Base-by-base conservation (phyloP, 2,329 filamentous ascomycete genomes). In the Epichloe gansuensis region DNA sequence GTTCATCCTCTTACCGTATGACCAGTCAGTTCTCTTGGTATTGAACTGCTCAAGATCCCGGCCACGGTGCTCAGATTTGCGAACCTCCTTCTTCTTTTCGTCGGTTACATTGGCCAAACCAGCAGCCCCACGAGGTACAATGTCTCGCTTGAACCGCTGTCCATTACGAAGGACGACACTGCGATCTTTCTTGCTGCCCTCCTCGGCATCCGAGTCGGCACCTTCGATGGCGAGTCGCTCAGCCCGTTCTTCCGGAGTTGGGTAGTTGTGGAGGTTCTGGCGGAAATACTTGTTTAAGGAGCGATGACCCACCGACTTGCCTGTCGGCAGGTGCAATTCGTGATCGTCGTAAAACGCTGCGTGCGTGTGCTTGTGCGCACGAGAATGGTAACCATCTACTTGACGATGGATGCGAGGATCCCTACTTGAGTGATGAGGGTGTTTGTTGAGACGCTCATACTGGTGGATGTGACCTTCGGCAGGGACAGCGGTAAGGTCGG, bases 331-430 rank as follows among this genome's bases (percentile, higher is more conserved):
- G 63, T 98, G 89, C 50, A 98, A 78, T 68, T 97, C 93, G 62
- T 88, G 90, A 44, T 98, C 93, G 60, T 94, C 88, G 63, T 94
- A 84, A 66, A 94, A 95, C 23, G 88, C 87, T 39, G 88, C 83
- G 56, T 85, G 79, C 4, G 79, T 67, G 58, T 83, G 66, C 58
- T 87, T 85, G 69, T 94, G 85, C 2, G 86, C 85, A 64, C 89
- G 87, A 3, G 86, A 90, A 65, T 94, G 86, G 74, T 80, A 90
- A 50, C 87, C 86, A 63, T 90, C 84, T 49, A 74, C 80, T 59
- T 85, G 84, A 56, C 81, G 85, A 63, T 91, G 88, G 21, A 81
- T 77, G 25, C 86, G 78, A 27, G 83, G 77, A 62, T 89, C 85
- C 31, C 76, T 73, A 58, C 81, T 81, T 11, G 84, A 81, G 69